Base-by-base conservation (phyloP, 148 eudicot genomes). In the Vaccinium myrtillus region DNA sequence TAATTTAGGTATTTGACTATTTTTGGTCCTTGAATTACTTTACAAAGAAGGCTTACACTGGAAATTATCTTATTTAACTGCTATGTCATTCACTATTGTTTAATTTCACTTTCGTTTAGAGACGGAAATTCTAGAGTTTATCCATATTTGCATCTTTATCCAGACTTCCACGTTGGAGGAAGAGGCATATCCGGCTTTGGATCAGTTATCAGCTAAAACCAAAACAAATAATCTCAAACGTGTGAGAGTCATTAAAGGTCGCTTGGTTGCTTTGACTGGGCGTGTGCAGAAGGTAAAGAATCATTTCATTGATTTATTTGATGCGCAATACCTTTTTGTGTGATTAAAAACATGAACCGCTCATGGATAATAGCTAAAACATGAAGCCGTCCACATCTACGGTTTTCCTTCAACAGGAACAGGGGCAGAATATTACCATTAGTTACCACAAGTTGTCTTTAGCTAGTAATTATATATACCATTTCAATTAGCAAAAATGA, bases 151-250 rank as follows among this genome's bases (percentile, higher is more conserved):
- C 48, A 32, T 78, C 32, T 16, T 79, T 30, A 32, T 79, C 23
- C 81, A 79, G 81, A 79, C 81, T 79, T 79, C 67, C 8, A 85
- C 88, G n/a, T 71, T 91, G 86, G 91, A 91, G 86, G 74, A 78
- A 55, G 93, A 91, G 77, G 93, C 91, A n/a, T 88, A 89, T 70
- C 93, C 91, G 32, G 90, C 89, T 46, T 69, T 89, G 75, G 91
- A 91, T 79, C 85, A 87, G 56, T 81, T 91, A 27, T 89, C 90
- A 23, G 83, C 89, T 46, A 85, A 86, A 8, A 87, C 86, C n/a
- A 89, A 90, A 59, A 87, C 90, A 18, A 91, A 86, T 53, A 87
- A 89, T 78, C 87, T 91, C 32, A 89, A 91, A 78, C 90, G 85
- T 13, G 93, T 87, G n/a, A 83, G 93, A 65, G 88, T 89, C 80